These are phyloP conservation scores for Mucor irregularis DNA, from an alignment of 371 early-diverging fungal species.

Conservation along the genomic window DNA sequence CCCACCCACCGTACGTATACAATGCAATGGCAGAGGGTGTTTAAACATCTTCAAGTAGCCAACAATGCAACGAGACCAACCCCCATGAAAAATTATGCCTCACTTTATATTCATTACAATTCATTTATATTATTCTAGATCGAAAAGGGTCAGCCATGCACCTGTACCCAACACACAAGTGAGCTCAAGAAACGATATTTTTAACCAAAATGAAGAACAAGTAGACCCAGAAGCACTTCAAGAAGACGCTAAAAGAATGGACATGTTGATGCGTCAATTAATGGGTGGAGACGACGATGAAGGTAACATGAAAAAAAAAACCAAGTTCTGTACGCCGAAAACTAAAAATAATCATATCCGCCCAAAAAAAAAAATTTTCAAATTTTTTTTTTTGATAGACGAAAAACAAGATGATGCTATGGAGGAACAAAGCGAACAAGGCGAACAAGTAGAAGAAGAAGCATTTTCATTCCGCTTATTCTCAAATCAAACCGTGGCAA, in stretches of 20 bases:
- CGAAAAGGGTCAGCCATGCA: neutral
- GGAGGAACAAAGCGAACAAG: neutral
- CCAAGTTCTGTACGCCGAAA: neutral
- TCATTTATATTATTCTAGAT: too few species aligned
- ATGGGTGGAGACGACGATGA: conserved; percentile 8
- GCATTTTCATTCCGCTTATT: conserved; percentile 42
- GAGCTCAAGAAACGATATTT: conserved; percentile 25
- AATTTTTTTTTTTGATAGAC: neutral
- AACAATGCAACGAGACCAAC: too few species aligned
- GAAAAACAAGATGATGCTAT: neutral
- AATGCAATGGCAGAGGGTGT: too few species aligned
- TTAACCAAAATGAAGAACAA: conserved; percentile 15
- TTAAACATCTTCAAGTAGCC: too few species aligned
- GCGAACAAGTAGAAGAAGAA: conserved; percentile 20
- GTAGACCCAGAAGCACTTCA: conserved; percentile 7
- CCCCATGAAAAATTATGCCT: too few species aligned
- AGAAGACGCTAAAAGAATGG: conserved; percentile 27
- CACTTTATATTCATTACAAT: too few species aligned
- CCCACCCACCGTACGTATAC: too few species aligned
- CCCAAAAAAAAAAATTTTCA: neutral
- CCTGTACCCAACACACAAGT: conserved; percentile 1
- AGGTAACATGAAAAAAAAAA: conserved; percentile 8
- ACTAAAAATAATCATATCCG: neutral
- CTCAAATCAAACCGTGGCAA: conserved; percentile 33
- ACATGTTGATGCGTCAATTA: conserved; percentile 24